These are phyloP conservation scores for Modicella reniformis DNA, from an alignment of 371 early-diverging fungal species.

Conservation along the genomic window DNA sequence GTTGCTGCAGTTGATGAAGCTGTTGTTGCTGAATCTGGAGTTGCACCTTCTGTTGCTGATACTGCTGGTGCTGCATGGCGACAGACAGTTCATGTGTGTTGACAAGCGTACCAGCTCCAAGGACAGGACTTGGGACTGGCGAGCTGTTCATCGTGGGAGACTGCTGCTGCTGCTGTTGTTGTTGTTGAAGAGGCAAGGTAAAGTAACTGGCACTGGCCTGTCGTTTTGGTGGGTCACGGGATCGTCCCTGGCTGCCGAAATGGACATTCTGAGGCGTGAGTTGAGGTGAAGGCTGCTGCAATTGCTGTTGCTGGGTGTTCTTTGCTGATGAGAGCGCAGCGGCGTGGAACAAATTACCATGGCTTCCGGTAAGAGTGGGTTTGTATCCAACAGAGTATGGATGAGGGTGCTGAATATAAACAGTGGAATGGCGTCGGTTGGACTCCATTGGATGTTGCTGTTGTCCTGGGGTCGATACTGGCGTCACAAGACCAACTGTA, in stretches of 20 bases:
- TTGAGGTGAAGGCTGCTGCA: constrained; percentile 20
- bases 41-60: constrained; percentile 45
- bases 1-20: constrained; percentile 33
- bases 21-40: constrained; percentile 38
- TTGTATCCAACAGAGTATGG: not conserved
- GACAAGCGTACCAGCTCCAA: constrained; percentile 9
- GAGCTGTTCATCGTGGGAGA: constrained; percentile 6
- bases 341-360: constrained; percentile 11
- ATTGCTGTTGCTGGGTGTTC: constrained; percentile 20
- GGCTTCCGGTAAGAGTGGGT: constrained; percentile 8
- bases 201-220: constrained; percentile 33
- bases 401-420: constrained; percentile 1
- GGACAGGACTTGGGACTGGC: constrained; percentile 25
- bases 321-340: constrained; percentile 6
- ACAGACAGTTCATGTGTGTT: constrained; percentile 29
- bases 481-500: not conserved
- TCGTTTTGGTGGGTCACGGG: constrained; percentile 24
- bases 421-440: not conserved
- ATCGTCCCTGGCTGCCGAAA: constrained; percentile 18
- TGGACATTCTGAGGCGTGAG: constrained; percentile 19
- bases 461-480: not conserved
- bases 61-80: constrained; percentile 37
- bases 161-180: constrained; percentile 18
- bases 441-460: not conserved
- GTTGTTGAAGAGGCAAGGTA: constrained; percentile 18